These are phyloP conservation scores for Rosa lucieae DNA, from an alignment of 306 rosid genomes.

Conservation along the genomic window DNA sequence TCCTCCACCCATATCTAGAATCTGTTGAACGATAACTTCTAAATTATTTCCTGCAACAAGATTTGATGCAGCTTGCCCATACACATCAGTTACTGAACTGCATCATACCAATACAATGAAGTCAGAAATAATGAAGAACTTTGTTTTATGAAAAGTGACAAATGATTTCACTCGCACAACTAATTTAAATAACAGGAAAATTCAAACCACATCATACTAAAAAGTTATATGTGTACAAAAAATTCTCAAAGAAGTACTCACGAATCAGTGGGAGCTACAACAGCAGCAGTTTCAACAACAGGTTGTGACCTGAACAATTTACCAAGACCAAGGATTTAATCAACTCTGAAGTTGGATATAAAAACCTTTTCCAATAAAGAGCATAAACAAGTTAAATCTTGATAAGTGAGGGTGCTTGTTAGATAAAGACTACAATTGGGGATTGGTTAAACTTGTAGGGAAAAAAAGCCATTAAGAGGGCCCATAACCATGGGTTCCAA, in stretches of 20 bases:
- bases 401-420: background rate
- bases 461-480: background rate
- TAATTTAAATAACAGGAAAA: background rate
- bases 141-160: background rate
- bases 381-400: background rate
- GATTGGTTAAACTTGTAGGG: background rate
- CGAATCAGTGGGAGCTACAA: constrained; percentile 46
- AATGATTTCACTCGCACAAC: background rate
- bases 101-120: constrained; percentile 23
- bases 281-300: constrained; percentile 40
- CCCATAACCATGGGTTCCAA: too few relatives aligned
- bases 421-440: background rate
- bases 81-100: constrained; percentile 67
- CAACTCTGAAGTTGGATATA: background rate
- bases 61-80: constrained; percentile 94
- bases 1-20: constrained; percentile 92
- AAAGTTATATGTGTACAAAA: background rate
- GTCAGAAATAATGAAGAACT: background rate
- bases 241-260: constrained; percentile 18
- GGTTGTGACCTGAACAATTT: constrained; percentile 41
- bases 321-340: constrained; percentile 19
- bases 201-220: background rate
- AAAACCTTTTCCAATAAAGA: background rate
- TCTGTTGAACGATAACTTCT: constrained; percentile 77
- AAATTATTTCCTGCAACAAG: constrained; percentile 88